Conservation (phyloP, 345 rosid species). For the Zanthoxylum bungeanum region DNA sequence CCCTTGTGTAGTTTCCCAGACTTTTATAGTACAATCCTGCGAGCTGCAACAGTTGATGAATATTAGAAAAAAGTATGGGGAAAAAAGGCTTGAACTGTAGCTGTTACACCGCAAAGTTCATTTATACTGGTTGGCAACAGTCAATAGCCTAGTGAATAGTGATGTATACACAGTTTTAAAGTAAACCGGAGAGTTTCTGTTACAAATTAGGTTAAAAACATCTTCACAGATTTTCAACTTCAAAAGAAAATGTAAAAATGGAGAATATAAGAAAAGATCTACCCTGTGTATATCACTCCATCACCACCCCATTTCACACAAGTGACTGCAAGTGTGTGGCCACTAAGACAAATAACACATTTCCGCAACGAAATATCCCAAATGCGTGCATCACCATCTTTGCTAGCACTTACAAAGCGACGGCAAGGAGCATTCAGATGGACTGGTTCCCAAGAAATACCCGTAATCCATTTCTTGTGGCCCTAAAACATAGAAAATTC, state of each 20-base stretch:
- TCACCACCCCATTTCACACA: conserved; percentile 99
- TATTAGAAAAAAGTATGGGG: conserved; percentile 5
- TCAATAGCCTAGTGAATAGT: not conserved
- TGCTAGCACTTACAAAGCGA: conserved; percentile 93
- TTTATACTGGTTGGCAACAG: not conserved
- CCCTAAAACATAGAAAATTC: conserved; percentile 49
- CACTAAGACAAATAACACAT: conserved; percentile 74
- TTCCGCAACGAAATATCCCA: conserved; percentile 78
- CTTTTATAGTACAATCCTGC: conserved; percentile 92
- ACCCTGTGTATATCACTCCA: conserved; percentile 91
- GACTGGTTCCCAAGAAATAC: conserved; percentile 95
- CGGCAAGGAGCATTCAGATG: conserved; percentile 92
- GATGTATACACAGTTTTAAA: not conserved
- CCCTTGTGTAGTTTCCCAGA: conserved; percentile 98
- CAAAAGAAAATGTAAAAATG: not conserved
- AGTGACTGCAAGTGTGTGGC: conserved; percentile 92
- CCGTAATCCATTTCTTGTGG: conserved; percentile 98
- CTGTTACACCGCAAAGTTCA: not conserved
- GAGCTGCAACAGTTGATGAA: conserved; percentile 50
- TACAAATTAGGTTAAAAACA: not conserved
- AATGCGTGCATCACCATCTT: conserved; percentile 98
- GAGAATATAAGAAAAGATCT: conserved; percentile 14
- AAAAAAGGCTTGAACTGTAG: not conserved
- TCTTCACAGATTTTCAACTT: not conserved
- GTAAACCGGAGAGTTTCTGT: not conserved